Base-by-base conservation (phyloP, 2,329 filamentous ascomycete species). In the Xylariaceae sp. region DNA sequence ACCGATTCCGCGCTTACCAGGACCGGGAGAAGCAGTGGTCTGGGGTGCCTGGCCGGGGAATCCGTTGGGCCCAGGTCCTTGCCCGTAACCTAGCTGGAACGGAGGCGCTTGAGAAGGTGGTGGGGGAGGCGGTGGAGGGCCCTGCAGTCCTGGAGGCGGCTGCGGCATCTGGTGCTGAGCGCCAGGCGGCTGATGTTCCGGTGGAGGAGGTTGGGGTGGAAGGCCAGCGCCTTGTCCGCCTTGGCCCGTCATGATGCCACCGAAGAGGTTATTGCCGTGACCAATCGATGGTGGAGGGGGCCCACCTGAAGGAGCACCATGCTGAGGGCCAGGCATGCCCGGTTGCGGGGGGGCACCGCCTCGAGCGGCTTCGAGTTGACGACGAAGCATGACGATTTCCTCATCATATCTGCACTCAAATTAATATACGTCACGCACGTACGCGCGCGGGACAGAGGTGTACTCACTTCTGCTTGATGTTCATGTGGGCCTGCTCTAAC, bases 241-340 rank as follows among this genome's bases (percentile, higher is more conserved):
- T 67, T 83, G 83, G 54, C 92, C 92, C 45, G 91, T 83, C 88
- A 98, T 97, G 64, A 97, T 95, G 45, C 89, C 90, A 56, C 89
- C 90, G 64, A 98, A 97, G 33, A 97, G 77, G 62, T 94, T 93
- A 65, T 86, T 92, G 21, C 92, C 91, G 62, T 94, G 87, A 22
- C 90, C 88, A 56, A 97, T 87, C 40, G 88, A 91, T 27, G 93
- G 92, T 50, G 87, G 86, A 52, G 89, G 86, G 68, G 93, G 88
- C 39, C 56, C 59, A 16, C 52, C 58, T 8, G 87, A 83, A 46
- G 89, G 86, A 35, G 85, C 88, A 48, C 80, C 80, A 54, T 93
- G 88, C 61, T 86, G 85, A 49, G 85, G 83, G 14, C 82, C 85
- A 52, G 79, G 78, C 61, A 89, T 82, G 50, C 70, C 71, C 47